These are phyloP conservation scores for Trichodelitschia bisporula DNA, from an alignment of 495 filamentous ascomycete species.

Conservation along the genomic window DNA sequence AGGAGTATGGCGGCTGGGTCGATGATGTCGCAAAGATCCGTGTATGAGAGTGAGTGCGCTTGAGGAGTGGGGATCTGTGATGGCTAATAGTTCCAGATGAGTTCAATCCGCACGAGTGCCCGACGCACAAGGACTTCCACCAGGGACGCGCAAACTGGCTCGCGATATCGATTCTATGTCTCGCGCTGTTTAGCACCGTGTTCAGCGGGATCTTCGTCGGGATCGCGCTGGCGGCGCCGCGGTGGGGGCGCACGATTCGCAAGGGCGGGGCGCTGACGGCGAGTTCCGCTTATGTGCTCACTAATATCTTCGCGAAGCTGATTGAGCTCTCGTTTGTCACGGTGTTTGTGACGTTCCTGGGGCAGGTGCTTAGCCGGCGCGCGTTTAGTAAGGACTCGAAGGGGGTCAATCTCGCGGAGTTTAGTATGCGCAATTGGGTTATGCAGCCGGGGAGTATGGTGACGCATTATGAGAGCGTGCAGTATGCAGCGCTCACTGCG, in stretches of 20 bases:
- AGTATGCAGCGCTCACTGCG: constrained; percentile 31
- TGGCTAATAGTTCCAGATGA: too few relatives aligned
- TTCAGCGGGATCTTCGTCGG: constrained; percentile 39
- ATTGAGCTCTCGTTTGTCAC: constrained; percentile 59
- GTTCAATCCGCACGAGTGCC: constrained; percentile 8
- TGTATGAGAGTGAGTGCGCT: too few relatives aligned
- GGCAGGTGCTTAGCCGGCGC: constrained; percentile 41
- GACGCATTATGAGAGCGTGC: constrained; percentile 35
- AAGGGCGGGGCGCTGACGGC: constrained; percentile 22
- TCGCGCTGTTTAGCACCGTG: constrained; percentile 41
- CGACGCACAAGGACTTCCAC: constrained; percentile 12
- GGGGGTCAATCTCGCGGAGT: constrained; percentile 47
- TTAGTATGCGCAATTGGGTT: constrained; percentile 27
- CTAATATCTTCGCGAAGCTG: constrained; percentile 39
- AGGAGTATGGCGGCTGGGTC: too few relatives aligned
- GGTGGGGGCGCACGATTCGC: constrained; percentile 30
- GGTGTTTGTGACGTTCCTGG: constrained; percentile 47
- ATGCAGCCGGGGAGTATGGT: constrained; percentile 40
- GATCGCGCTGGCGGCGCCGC: constrained; percentile 30
- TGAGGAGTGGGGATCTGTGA: too few relatives aligned
- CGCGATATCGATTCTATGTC: constrained; percentile 26
- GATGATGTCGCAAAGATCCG: too few relatives aligned
- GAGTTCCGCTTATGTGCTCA: constrained; percentile 33
- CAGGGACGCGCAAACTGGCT: constrained; percentile 27
- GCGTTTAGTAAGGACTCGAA: constrained; percentile 27